Conservation (phyloP, 1,284 basidiomycete genomes). For the Puccinia novopanici region DNA sequence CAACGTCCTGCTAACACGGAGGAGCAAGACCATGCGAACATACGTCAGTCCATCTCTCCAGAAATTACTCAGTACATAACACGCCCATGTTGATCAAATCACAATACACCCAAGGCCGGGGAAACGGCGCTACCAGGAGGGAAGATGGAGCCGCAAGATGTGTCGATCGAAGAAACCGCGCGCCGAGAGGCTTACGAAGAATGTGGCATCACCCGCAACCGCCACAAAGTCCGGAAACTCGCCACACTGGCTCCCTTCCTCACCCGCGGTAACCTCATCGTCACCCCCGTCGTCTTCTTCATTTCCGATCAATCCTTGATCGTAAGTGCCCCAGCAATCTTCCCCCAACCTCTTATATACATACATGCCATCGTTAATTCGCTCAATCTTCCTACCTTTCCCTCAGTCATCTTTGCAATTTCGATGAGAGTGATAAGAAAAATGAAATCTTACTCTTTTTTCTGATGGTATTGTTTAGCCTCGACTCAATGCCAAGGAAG, state of each 20-base stretch:
- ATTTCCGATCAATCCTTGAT: conserved; percentile 42
- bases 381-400: neutral
- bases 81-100: too few species aligned
- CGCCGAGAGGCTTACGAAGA: conserved; percentile 44
- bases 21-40: conserved; percentile 30
- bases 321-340: neutral
- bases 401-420: neutral
- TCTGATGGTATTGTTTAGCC: conserved; percentile 12
- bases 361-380: neutral
- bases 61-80: neutral
- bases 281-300: conserved; percentile 45
- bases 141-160: conserved; percentile 30
- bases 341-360: neutral
- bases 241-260: conserved; percentile 27
- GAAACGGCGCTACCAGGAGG: conserved; percentile 44
- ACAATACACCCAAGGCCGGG: too few species aligned
- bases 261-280: conserved; percentile 37
- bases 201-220: conserved; percentile 26
- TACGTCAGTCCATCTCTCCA: conserved; percentile 19
- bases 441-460: neutral
- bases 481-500: conserved; percentile 34
- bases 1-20: conserved; percentile 31
- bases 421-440: conserved; percentile 13
- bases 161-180: conserved; percentile 23
- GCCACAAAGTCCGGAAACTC: conserved; percentile 34